Evolutionary conservation across 768 basidiomycete genomes (phyloP).

Genomic region (Hygrophorus russula): DNA sequence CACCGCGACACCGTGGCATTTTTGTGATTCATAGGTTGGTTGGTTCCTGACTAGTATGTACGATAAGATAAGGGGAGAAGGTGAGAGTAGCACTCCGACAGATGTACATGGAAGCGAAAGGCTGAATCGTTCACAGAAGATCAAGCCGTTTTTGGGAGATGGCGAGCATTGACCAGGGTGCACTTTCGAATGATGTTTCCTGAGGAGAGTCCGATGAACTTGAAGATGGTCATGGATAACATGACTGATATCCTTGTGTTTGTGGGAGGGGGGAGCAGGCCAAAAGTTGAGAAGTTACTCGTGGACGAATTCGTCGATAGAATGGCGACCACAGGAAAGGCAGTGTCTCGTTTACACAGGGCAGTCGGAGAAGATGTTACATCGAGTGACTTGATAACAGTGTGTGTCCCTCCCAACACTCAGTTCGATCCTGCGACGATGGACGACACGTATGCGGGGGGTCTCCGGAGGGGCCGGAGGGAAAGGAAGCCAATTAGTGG

Average conservation of each 20-base stretch:
- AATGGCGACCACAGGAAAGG: background rate
- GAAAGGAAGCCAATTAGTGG: background rate
- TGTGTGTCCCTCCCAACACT: background rate
- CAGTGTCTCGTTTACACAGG: background rate
- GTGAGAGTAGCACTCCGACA: background rate
- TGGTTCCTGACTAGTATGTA: background rate
- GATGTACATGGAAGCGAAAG: background rate
- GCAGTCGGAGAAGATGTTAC: slow-evolving; percentile 1
- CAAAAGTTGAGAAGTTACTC: background rate
- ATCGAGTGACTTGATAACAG: background rate
- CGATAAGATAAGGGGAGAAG: background rate
- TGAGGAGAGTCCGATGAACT: background rate
- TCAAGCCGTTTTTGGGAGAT: background rate
- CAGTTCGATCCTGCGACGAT: slow-evolving; percentile 1
- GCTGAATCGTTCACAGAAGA: background rate
- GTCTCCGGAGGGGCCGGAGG: background rate
- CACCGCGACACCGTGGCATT: background rate
- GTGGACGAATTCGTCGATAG: background rate
- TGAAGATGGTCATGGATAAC: background rate
- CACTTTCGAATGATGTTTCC: background rate
- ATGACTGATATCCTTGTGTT: slow-evolving; percentile 1
- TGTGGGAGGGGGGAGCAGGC: background rate
- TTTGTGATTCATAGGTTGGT: background rate
- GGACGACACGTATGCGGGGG: slow-evolving; percentile 1
- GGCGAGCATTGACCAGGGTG: background rate